Evolutionary conservation across 2,329 filamentous ascomycete species (phyloP).

Genomic region (Aspergillus sergii): DNA sequence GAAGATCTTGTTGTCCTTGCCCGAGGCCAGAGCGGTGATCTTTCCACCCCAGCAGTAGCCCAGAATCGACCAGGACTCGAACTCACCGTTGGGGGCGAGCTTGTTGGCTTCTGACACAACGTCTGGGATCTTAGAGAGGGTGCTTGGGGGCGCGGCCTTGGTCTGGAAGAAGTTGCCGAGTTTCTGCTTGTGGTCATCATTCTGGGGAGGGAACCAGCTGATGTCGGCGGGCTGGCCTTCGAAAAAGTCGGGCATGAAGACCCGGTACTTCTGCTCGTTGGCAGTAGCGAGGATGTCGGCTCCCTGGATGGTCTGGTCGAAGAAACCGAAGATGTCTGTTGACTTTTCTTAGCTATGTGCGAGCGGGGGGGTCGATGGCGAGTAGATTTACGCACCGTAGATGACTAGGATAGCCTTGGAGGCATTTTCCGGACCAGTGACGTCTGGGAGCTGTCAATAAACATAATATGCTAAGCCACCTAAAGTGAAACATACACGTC

Average conservation of each 20-base stretch:
- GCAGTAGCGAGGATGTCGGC: constrained; percentile 63
- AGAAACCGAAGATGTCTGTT: constrained; percentile 66
- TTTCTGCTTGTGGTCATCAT: constrained; percentile 62
- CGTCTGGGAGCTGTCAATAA: constrained; percentile 42
- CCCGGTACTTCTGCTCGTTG: constrained; percentile 71
- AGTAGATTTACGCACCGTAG: constrained; percentile 41
- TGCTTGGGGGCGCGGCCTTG: constrained; percentile 60
- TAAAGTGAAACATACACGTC: constrained; percentile 51
- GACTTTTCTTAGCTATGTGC: neutral
- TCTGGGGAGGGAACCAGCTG: constrained; percentile 63
- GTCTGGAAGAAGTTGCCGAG: constrained; percentile 62
- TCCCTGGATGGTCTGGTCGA: constrained; percentile 64
- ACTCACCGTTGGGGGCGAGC: constrained; percentile 41
- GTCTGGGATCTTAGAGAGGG: constrained; percentile 57
- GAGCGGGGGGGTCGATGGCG: neutral
- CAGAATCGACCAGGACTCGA: constrained; percentile 61
- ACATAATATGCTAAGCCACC: constrained; percentile 4
- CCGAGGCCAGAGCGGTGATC: constrained; percentile 59
- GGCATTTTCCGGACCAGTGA: constrained; percentile 58
- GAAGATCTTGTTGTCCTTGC: constrained; percentile 54
- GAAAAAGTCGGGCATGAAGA: constrained; percentile 93
- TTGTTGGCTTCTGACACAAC: constrained; percentile 58
- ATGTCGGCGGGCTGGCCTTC: constrained; percentile 70
- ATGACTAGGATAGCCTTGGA: constrained; percentile 61
- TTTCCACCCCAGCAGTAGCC: constrained; percentile 65